phyloP scores from a whole-genome alignment of 73 alveolate species.

The Urostyla sp. region DNA sequence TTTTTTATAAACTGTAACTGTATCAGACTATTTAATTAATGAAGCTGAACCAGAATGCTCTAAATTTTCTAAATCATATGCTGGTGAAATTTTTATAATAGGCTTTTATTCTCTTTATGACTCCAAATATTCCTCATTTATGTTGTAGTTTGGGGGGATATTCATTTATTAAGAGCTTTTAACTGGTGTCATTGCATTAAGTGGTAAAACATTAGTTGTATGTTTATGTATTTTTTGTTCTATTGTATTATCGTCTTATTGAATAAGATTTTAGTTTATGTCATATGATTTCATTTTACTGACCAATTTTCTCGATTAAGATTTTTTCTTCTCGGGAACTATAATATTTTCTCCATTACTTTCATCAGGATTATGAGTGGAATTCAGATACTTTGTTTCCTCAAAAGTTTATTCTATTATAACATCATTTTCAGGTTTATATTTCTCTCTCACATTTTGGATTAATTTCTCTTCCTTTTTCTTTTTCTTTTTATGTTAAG shows the following conservation, averaged over 20 bases:
- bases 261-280: neutral
- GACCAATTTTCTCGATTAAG: too few relatives aligned
- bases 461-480: too few relatives aligned
- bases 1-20: neutral
- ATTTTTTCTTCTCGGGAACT: too few relatives aligned
- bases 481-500: too few relatives aligned
- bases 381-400: neutral
- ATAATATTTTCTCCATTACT: too few relatives aligned
- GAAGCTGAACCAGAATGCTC: neutral
- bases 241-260: neutral
- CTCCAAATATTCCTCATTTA: too few relatives aligned
- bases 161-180: too few relatives aligned
- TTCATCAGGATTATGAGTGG: too few relatives aligned
- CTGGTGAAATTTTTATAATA: too few relatives aligned
- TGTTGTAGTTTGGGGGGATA: too few relatives aligned
- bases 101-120: too few relatives aligned
- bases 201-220: neutral
- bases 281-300: neutral
- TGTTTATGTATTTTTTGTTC: neutral
- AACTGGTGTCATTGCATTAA: too few relatives aligned
- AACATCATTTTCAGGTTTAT: slow-evolving; percentile 28
- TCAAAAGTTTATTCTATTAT: slow-evolving; percentile 35
- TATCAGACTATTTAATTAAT: neutral
- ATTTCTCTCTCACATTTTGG: slow-evolving; percentile 12
- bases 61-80: neutral